These are phyloP conservation scores for Heliophila coronopifolia DNA, from an alignment of 441 rosid species.

Conservation along the genomic window DNA sequence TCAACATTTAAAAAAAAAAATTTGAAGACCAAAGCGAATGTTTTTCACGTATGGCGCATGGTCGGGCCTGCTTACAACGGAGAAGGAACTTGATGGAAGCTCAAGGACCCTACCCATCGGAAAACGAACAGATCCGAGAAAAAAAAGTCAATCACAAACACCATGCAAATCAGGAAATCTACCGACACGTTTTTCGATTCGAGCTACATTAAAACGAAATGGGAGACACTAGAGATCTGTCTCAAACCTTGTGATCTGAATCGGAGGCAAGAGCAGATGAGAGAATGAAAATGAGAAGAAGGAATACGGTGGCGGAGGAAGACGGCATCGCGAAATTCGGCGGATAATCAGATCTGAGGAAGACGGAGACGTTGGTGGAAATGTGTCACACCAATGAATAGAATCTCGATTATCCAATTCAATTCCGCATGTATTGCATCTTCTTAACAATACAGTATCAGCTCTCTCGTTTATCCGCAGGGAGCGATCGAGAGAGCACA, in stretches of 20 bases:
- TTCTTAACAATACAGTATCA: background rate
- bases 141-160: background rate
- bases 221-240: conserved; percentile 7
- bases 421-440: background rate
- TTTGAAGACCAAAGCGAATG: too few relatives aligned
- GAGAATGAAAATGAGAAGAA: conserved; percentile 34
- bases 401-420: conserved; percentile 4
- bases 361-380: conserved; percentile 7
- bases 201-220: conserved; percentile 18
- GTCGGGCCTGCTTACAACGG: too few relatives aligned
- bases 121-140: conserved; percentile 10
- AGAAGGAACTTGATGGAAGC: conserved; percentile 1
- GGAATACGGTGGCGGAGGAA: conserved; percentile 29
- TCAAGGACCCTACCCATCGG: background rate
- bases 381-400: conserved; percentile 13
- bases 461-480: conserved; percentile 26
- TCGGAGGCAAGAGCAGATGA: conserved; percentile 60
- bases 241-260: conserved; percentile 83
- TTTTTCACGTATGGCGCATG: too few relatives aligned
- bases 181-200: conserved; percentile 7
- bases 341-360: conserved; percentile 31
- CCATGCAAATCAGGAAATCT: conserved; percentile 30
- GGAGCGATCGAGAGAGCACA: conserved; percentile 25
- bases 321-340: conserved; percentile 46
- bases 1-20: too few relatives aligned